Conservation (phyloP, 192 early-diverging fungal species). For the Coemansia sp. region DNA sequence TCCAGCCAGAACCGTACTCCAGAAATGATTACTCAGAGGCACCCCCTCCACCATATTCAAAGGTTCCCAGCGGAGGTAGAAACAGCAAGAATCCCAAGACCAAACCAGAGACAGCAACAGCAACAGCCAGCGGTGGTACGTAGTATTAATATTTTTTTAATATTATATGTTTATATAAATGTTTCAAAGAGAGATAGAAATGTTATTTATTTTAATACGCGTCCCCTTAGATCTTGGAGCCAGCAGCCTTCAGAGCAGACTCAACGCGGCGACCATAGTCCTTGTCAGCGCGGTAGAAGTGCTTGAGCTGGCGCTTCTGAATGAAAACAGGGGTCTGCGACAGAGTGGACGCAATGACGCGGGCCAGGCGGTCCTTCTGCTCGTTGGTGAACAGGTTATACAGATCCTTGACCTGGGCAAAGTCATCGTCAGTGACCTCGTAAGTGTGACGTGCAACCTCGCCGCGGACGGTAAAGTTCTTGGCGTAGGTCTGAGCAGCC, state of each 20-base stretch:
- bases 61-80: background rate
- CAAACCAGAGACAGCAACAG: background rate
- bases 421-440: constrained; percentile 62
- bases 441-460: constrained; percentile 64
- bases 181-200: background rate
- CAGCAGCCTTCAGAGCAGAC: constrained; percentile 60
- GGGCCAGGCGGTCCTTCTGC: constrained; percentile 64
- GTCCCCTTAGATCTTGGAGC: constrained; percentile 49
- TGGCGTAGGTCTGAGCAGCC: constrained; percentile 54
- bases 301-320: constrained; percentile 67
- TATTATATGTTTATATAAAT: background rate
- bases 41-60: constrained; percentile 41
- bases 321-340: constrained; percentile 68
- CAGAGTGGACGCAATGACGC: constrained; percentile 65
- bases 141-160: background rate
- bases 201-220: too few relatives aligned
- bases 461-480: constrained; percentile 55
- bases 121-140: background rate
- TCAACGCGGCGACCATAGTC: constrained; percentile 74
- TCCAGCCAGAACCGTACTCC: constrained; percentile 37
- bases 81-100: background rate
- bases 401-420: constrained; percentile 66
- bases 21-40: constrained; percentile 28
- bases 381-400: constrained; percentile 67
- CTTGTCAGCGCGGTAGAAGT: constrained; percentile 74